phyloP scores from a whole-genome alignment of 495 filamentous ascomycete species.

The Amorphotheca resinae region DNA sequence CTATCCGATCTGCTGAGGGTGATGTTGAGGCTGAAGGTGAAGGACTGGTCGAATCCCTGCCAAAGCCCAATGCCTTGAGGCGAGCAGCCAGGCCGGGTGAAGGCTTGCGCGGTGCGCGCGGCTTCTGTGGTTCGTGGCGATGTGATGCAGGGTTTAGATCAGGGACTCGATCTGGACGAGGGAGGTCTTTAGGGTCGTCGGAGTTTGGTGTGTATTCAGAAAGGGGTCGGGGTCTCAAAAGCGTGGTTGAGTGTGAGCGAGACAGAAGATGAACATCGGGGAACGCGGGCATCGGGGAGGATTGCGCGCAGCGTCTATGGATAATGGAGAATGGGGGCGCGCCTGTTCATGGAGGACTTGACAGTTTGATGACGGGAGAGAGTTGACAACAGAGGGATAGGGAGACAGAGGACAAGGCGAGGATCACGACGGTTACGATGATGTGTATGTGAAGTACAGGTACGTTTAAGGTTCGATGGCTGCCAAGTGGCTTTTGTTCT shows the following conservation, averaged over 20 bases:
- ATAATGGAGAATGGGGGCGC: not conserved
- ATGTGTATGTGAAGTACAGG: no score
- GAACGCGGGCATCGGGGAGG: slow-evolving; percentile 12
- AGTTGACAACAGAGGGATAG: no score
- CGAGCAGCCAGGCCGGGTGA: slow-evolving; percentile 68
- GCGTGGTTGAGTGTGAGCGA: slow-evolving; percentile 7
- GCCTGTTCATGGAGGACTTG: not conserved
- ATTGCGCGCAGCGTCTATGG: no score
- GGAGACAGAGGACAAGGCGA: no score
- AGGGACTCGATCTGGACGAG: slow-evolving; percentile 1
- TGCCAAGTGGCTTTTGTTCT: no score
- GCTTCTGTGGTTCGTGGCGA: slow-evolving; percentile 8
- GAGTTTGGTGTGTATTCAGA: slow-evolving; percentile 5
- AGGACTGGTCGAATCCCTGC: slow-evolving; percentile 29
- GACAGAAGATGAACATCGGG: slow-evolving; percentile 10
- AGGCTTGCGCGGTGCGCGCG: slow-evolving; percentile 37
- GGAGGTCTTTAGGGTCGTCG: no score
- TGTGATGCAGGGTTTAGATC: slow-evolving; percentile 2
- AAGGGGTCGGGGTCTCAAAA: slow-evolving; percentile 11
- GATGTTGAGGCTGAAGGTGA: no score
- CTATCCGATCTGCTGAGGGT: slow-evolving; percentile 32
- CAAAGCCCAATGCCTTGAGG: slow-evolving; percentile 58
- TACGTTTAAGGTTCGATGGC: no score
- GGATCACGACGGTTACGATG: no score
- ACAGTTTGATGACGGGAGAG: no score